phyloP scores from a whole-genome alignment of 2,329 filamentous ascomycete species.

The Trichoderma koningii region DNA sequence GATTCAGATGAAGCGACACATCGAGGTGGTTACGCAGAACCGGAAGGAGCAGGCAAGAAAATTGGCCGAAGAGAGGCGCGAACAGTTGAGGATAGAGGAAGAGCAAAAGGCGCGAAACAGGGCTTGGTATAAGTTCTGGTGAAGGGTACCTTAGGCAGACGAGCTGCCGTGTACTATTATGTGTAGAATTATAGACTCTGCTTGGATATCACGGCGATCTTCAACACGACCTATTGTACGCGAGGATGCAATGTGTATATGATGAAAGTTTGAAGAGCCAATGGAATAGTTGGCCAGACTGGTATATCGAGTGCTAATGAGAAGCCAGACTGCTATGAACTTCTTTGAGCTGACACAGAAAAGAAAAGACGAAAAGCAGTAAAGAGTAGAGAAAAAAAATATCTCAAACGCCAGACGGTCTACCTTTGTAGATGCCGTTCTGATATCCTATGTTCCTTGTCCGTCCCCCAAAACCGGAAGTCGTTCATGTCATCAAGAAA shows the following conservation, averaged over 20 bases:
- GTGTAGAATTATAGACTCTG: constrained; percentile 12
- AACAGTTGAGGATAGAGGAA: constrained; percentile 38
- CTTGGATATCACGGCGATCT: neutral
- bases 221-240: neutral
- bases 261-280: neutral
- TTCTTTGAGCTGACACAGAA: neutral
- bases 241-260: neutral
- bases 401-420: constrained; percentile 10
- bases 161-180: constrained; percentile 29
- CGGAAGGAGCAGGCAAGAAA: constrained; percentile 51
- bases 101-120: constrained; percentile 42
- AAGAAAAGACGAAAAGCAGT: neutral
- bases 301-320: neutral
- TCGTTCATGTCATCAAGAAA: neutral
- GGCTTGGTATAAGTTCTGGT: constrained; percentile 63
- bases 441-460: neutral
- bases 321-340: neutral
- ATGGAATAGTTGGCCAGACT: neutral
- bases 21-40: constrained; percentile 64
- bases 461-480: neutral
- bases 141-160: constrained; percentile 28
- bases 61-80: constrained; percentile 47
- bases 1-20: constrained; percentile 79
- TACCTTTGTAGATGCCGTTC: neutral
- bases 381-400: neutral